These are phyloP conservation scores for Castanopsis chinensis DNA, from an alignment of 306 rosid species.

Conservation along the genomic window DNA sequence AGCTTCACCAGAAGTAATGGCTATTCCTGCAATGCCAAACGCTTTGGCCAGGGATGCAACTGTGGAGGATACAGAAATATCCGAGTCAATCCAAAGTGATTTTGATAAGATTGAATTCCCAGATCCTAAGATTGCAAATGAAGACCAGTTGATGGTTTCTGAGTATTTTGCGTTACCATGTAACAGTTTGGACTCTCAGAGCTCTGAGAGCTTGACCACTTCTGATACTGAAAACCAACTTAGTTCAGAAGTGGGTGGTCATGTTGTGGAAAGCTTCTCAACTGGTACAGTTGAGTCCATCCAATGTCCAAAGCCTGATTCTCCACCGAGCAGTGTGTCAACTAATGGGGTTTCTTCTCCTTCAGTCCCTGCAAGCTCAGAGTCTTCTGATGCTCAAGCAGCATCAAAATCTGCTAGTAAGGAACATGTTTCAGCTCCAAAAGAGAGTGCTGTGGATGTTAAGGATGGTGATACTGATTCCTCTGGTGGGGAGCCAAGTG, in stretches of 20 bases:
- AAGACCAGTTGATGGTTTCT: slow-evolving; percentile 83
- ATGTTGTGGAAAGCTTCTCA: slow-evolving; percentile 52
- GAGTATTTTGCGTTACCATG: slow-evolving; percentile 74
- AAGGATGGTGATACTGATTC: slow-evolving; percentile 65
- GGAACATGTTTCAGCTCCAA: slow-evolving; percentile 38
- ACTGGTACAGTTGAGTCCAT: slow-evolving; percentile 44
- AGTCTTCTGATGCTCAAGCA: slow-evolving; percentile 39
- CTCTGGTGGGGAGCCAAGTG: slow-evolving; percentile 42
- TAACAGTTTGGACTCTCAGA: slow-evolving; percentile 53
- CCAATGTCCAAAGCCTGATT: slow-evolving; percentile 49
- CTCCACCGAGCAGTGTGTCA: slow-evolving; percentile 65
- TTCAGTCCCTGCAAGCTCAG: slow-evolving; percentile 47
- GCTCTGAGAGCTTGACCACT: slow-evolving; percentile 51
- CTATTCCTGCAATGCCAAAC: slow-evolving; percentile 32
- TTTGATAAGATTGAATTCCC: slow-evolving; percentile 87
- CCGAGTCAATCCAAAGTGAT: slow-evolving; percentile 46
- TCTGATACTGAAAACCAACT: slow-evolving; percentile 45
- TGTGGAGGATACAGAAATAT: slow-evolving; percentile 42
- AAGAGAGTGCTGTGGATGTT: slow-evolving; percentile 35
- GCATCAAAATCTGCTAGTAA: slow-evolving; percentile 36
- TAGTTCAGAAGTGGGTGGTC: slow-evolving; percentile 48
- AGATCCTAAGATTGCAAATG: slow-evolving; percentile 72
- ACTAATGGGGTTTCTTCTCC: slow-evolving; percentile 60
- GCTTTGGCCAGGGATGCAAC: slow-evolving; percentile 20
- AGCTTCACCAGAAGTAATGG: slow-evolving; percentile 71